Percentiles rank a stretch among this genome's conserved stretches.
Evolutionary conservation across 2,329 filamentous ascomycete species (phyloP).

Genomic region (Talaromyces sp.): DNA sequence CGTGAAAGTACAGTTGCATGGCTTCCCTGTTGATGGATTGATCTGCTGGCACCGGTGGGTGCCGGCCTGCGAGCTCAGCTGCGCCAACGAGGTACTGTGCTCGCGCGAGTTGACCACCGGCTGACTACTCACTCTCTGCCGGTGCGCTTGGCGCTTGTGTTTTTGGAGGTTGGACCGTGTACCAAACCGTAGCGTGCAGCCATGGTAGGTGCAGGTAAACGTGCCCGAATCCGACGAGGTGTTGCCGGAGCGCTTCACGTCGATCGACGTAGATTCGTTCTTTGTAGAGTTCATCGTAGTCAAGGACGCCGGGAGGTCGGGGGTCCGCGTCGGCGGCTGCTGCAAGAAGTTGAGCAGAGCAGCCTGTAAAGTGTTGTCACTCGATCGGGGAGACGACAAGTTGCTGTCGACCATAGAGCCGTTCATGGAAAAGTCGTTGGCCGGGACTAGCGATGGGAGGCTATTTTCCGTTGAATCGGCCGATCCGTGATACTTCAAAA

Average conservation of each 20-base stretch:
- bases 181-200: slow-evolving; percentile 82
- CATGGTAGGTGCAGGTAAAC: slow-evolving; percentile 94
- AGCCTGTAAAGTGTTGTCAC: slow-evolving; percentile 28
- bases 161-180: slow-evolving; percentile 82
- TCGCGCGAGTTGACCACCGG: slow-evolving; percentile 28
- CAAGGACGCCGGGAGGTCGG: slow-evolving; percentile 55
- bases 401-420: no score
- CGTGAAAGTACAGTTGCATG: slow-evolving; percentile 91
- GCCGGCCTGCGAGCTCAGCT: slow-evolving; percentile 81
- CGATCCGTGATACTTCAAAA: slow-evolving; percentile 76
- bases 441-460: slow-evolving; percentile 62
- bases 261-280: slow-evolving; percentile 20
- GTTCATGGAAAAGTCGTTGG: slow-evolving; percentile 49
- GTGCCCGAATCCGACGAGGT: slow-evolving; percentile 75
- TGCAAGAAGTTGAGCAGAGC: slow-evolving; percentile 39
- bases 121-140: slow-evolving; percentile 53
- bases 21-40: slow-evolving; percentile 91
- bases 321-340: slow-evolving; percentile 32
- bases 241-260: slow-evolving; percentile 52
- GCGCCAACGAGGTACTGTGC: slow-evolving; percentile 43
- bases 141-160: slow-evolving; percentile 90
- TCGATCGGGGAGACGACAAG: slow-evolving; percentile 32
- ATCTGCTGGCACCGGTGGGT: slow-evolving; percentile 89
- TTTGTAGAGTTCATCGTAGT: slow-evolving; percentile 32
- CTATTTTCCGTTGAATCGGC: slow-evolving; percentile 56